Evolutionary conservation across 179 eudicot genomes (phyloP), one percentile per base, ranked within the genome.

Genomic region (Corrigiola litoralis): DNA sequence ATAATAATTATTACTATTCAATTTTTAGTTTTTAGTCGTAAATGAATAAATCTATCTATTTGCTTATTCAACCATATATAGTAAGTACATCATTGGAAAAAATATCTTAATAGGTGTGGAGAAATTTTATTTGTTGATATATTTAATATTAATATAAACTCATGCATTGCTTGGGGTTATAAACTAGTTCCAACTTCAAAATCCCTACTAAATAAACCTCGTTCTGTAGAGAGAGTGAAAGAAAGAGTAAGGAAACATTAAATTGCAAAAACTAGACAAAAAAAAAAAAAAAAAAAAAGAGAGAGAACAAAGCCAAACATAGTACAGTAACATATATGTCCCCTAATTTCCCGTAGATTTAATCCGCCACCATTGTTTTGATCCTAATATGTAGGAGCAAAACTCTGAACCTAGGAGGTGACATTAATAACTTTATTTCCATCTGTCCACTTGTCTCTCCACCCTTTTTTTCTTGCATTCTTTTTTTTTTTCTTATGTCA

Each of bases 371-470:
- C 37, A 28, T 45, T 67, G 57, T 27, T 24, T 21, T 5, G 53
- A 69, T 66, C 61, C 76, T 58, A 67, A 33, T 14, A 61, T 54
- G 68, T 16, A 45, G 77, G 72, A 67, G 31, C 66, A 53, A 44
- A 70, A 70, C 17, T 50, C 38, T 47, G 72, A 68, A 48, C 65
- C 56, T 16, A 34, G n/a, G 46, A 41, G 65, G 58, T 67, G 17
- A 23, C 31, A 0, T 18, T 48, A 20, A 5, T 13, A 33, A 32
- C 18, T 12, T 20, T 16, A 16, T 34, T 51, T 36, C n/a, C 6
- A 52, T 41, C 37, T 44, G 9, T 44, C 14, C 62, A 66, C 60
- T 10, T 42, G 41, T 65, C 14, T 24, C 10, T 11, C 4, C 4
- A 16, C 38, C 59, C 59, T n/a, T 51, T 14, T 24, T 2, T 64